phyloP scores from a whole-genome alignment of 331 rosid species.

The Pyrus hybrid region DNA sequence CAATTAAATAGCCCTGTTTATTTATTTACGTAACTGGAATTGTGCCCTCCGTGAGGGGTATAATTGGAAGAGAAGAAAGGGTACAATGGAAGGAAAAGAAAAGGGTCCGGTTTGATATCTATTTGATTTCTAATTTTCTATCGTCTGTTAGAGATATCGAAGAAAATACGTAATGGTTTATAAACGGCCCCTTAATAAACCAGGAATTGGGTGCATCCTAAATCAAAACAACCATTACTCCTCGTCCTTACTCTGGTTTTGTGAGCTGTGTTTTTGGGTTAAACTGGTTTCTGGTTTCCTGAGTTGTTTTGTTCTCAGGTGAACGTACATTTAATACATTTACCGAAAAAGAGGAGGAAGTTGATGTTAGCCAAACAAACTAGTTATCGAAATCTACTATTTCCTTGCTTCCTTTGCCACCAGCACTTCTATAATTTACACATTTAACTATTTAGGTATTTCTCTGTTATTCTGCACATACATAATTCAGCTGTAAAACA shows the following conservation, averaged over 20 bases:
- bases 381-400: background rate
- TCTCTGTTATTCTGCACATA: background rate
- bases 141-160: no score
- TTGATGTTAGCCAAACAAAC: background rate
- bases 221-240: background rate
- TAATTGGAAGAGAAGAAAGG: no score
- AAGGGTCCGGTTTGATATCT: no score
- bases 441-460: background rate
- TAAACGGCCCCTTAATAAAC: background rate
- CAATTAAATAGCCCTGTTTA: background rate
- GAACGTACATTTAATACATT: no score
- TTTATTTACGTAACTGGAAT: no score
- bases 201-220: background rate
- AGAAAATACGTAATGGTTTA: no score
- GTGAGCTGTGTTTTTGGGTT: no score
- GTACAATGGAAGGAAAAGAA: no score
- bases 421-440: constrained; percentile 6
- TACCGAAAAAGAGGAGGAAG: background rate
- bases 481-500: background rate
- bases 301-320: no score
- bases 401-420: background rate
- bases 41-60: no score
- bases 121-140: no score
- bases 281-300: no score
- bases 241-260: background rate